Percentiles rank a stretch among this genome's conserved stretches.
Evolutionary conservation across 2,329 filamentous ascomycete species (phyloP).

Genomic region (Chrysoporthe puriensis): DNA sequence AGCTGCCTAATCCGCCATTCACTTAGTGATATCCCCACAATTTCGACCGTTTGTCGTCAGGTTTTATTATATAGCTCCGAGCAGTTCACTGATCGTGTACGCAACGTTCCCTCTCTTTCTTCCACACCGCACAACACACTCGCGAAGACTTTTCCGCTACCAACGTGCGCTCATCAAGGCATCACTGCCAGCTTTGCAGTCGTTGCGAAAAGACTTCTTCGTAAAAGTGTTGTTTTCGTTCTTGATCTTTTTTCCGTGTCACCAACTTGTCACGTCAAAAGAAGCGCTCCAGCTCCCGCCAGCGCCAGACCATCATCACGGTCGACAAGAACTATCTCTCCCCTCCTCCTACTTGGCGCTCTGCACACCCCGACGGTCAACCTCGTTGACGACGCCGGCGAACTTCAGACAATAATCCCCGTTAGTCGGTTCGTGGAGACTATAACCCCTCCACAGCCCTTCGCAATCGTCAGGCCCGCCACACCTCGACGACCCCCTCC

Average conservation of each 20-base stretch:
- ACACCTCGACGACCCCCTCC: not conserved
- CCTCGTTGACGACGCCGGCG: not conserved
- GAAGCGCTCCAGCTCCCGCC: not conserved
- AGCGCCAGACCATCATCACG: not conserved
- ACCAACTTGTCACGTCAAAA: slow-evolving; percentile 1
- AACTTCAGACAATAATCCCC: not conserved
- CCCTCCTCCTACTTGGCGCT: not conserved
- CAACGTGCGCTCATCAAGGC: slow-evolving; percentile 1
- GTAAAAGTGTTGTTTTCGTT: not conserved
- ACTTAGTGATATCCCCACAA: not conserved
- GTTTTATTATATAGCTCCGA: not conserved
- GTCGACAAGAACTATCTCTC: not conserved
- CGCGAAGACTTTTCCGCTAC: not conserved
- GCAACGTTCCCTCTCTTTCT: not conserved
- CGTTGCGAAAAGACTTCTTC: not conserved
- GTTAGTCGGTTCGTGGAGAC: not conserved
- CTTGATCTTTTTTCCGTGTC: not conserved
- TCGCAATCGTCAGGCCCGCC: not conserved
- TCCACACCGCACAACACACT: not conserved
- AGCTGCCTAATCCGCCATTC: not conserved
- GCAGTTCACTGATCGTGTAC: not conserved
- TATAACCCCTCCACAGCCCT: not conserved
- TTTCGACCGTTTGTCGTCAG: not conserved
- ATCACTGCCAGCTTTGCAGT: not conserved
- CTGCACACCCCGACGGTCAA: not conserved